A percentile compares a stretch with the other conserved stretches of the same genome.
phyloP scores from a whole-genome alignment of 163 green algal species.

The Coccomyxa subellipsoidea region DNA sequence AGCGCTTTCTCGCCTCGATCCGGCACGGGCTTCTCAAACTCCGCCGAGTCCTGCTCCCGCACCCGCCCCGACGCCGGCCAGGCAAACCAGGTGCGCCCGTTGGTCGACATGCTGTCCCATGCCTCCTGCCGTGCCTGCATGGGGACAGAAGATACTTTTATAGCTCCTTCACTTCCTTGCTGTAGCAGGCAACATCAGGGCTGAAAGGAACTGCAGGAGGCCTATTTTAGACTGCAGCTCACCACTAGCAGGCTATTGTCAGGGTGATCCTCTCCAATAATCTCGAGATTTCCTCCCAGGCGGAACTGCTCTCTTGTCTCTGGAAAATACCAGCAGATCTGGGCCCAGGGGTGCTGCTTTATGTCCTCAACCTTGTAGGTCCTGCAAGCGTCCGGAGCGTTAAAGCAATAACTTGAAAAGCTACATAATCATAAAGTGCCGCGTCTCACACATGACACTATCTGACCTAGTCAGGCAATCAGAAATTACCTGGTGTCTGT shows the following conservation, averaged over 20 bases:
- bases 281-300: constrained; percentile 32
- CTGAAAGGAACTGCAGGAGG: background rate
- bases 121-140: constrained; percentile 15
- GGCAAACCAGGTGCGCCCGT: constrained; percentile 45
- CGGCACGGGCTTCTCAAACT: constrained; percentile 3
- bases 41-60: constrained; percentile 17
- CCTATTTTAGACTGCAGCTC: background rate
- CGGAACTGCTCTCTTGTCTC: constrained; percentile 67
- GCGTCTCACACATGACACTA: no score
- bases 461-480: no score
- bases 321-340: constrained; percentile 84
- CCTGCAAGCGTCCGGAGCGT: background rate
- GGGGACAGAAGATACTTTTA: background rate
- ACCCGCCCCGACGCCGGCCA: constrained; percentile 48
- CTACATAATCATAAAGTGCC: background rate
- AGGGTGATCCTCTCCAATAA: constrained; percentile 24
- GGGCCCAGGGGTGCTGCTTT: background rate
- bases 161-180: background rate
- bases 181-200: background rate
- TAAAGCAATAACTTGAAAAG: background rate
- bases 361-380: constrained; percentile 8
- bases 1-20: background rate
- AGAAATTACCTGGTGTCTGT: constrained; percentile 32
- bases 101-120: constrained; percentile 13
- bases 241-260: background rate